Evolutionary conservation across 805 yeast genomes (phyloP).

Genomic region (Starmerella floricola): DNA sequence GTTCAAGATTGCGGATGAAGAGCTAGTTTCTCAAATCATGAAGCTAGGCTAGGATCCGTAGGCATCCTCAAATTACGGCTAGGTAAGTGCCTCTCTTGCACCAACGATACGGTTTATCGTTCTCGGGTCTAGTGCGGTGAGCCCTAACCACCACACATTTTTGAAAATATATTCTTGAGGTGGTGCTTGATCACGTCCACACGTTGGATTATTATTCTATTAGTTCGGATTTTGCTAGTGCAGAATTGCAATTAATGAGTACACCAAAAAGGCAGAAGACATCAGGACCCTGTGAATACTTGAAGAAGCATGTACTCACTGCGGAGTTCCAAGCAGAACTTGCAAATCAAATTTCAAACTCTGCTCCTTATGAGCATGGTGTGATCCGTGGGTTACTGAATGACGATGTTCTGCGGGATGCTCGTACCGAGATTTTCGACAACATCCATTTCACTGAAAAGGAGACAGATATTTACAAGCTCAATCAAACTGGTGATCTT

Average conservation of each 20-base stretch:
- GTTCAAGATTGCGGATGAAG: too few species aligned
- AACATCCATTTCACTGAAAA: conserved; percentile 85
- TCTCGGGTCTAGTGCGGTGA: background rate
- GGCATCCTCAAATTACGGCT: too few species aligned
- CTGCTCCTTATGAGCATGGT: conserved; percentile 86
- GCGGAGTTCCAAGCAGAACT: conserved; percentile 13
- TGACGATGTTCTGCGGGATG: conserved; percentile 63
- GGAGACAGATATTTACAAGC: conserved; percentile 94
- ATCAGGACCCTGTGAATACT: conserved; percentile 1
- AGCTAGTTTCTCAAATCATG: too few species aligned
- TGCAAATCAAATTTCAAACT: conserved; percentile 32
- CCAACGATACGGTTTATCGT: background rate
- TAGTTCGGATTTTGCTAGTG: background rate
- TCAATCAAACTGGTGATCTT: conserved; percentile 71
- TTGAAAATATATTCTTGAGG: too few species aligned
- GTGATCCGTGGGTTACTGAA: conserved; percentile 60
- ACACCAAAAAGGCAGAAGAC: conserved; percentile 2
- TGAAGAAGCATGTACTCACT: conserved; percentile 10
- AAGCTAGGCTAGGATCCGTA: too few species aligned
- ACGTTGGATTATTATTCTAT: too few species aligned
- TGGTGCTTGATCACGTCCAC: too few species aligned
- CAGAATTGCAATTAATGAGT: background rate
- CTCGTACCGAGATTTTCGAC: conserved; percentile 68
- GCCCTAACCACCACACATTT: conserved; percentile 2
- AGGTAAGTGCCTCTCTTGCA: background rate